A percentile compares a stretch with the other conserved stretches of the same genome.
Evolutionary conservation across 345 rosid genomes (phyloP).

Genomic region (Aquilaria sinensis): DNA sequence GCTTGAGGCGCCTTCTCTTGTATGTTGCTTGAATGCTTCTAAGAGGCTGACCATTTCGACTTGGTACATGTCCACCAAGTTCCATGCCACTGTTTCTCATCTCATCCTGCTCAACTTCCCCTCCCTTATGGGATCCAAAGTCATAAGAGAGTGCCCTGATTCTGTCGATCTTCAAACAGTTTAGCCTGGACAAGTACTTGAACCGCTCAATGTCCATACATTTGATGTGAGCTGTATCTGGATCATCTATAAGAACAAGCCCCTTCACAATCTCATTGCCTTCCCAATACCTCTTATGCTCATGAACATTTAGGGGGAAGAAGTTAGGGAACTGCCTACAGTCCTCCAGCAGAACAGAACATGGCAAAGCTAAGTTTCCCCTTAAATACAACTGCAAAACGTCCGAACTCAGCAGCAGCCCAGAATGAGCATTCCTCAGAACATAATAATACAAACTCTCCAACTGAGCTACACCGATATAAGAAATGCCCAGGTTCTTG

Average conservation of each 20-base stretch:
- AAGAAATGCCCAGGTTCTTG: slow-evolving; percentile 45
- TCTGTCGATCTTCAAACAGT: slow-evolving; percentile 35
- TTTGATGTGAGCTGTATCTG: slow-evolving; percentile 13
- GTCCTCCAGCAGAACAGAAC: slow-evolving; percentile 18
- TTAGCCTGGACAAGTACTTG: slow-evolving; percentile 36
- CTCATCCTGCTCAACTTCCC: slow-evolving; percentile 12
- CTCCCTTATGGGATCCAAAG: slow-evolving; percentile 13
- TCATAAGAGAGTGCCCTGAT: slow-evolving; percentile 27
- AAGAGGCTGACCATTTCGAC: slow-evolving; percentile 8
- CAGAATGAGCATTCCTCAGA: slow-evolving; percentile 36
- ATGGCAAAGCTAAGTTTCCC: slow-evolving; percentile 30
- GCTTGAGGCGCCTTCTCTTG: slow-evolving; percentile 18
- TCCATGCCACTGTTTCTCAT: slow-evolving; percentile 9
- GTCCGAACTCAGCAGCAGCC: slow-evolving; percentile 30
- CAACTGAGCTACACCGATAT: slow-evolving; percentile 35
- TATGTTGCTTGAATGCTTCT: slow-evolving; percentile 4
- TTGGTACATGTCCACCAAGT: slow-evolving; percentile 4
- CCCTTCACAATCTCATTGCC: slow-evolving; percentile 43
- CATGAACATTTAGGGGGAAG: slow-evolving; percentile 42
- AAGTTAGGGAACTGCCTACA: slow-evolving; percentile 31
- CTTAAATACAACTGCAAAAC: slow-evolving; percentile 36
- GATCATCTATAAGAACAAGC: slow-evolving; percentile 47
- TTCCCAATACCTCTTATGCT: slow-evolving; percentile 36
- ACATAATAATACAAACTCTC: slow-evolving; percentile 45
- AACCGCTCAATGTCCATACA: slow-evolving; percentile 30